phyloP scores from a whole-genome alignment of 371 early-diverging fungal genomes.

The Capillidium rhysosporum region DNA sequence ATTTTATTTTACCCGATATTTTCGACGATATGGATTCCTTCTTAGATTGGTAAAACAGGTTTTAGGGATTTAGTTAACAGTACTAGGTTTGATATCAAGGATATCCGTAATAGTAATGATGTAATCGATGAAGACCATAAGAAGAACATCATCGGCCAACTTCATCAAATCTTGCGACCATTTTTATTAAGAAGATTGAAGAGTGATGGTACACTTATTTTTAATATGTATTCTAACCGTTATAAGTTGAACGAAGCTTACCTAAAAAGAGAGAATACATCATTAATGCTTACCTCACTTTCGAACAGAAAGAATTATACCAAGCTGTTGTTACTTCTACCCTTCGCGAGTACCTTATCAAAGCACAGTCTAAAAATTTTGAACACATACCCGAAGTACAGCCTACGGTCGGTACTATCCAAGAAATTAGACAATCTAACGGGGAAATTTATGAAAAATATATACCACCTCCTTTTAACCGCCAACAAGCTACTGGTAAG shows the following conservation, averaged over 20 bases:
- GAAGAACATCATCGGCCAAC: conserved; percentile 47
- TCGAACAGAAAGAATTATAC: conserved; percentile 61
- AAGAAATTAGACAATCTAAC: conserved; percentile 13
- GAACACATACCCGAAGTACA: conserved; percentile 3
- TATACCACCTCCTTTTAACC: not conserved
- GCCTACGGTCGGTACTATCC: not conserved
- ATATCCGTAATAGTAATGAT: conserved; percentile 39
- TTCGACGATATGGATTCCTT: conserved; percentile 73
- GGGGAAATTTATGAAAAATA: not conserved
- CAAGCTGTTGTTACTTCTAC: conserved; percentile 38
- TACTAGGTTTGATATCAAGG: conserved; percentile 52
- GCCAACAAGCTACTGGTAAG: not conserved
- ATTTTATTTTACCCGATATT: conserved; percentile 79
- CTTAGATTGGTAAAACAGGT: conserved; percentile 35
- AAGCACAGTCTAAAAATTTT: not conserved
- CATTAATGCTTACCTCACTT: conserved; percentile 62
- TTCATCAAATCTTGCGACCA: conserved; percentile 80
- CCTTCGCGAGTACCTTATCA: not conserved
- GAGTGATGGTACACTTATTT: conserved; percentile 42
- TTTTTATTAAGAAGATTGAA: conserved; percentile 91
- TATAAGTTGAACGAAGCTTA: conserved; percentile 54
- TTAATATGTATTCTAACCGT: not conserved
- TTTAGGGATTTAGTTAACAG: not conserved
- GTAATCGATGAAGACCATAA: conserved; percentile 50
- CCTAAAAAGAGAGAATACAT: conserved; percentile 85